phyloP scores from a whole-genome alignment of 148 eudicot species.

The Polygonum aviculare region DNA sequence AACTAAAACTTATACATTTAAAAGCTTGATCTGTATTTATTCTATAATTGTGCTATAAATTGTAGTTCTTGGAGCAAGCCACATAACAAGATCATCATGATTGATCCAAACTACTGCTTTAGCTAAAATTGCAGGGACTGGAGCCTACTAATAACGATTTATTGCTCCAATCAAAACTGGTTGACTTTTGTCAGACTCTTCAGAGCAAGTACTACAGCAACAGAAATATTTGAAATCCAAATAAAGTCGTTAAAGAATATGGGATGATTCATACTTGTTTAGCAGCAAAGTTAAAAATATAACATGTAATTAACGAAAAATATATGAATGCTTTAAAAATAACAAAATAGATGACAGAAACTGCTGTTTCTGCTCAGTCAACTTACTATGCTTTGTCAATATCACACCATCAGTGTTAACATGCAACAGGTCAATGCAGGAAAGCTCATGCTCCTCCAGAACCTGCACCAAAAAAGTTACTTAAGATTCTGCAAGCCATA shows the following conservation, averaged over 20 bases:
- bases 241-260: background rate
- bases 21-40: background rate
- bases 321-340: background rate
- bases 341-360: background rate
- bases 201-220: background rate
- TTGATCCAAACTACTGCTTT: background rate
- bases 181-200: background rate
- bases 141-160: background rate
- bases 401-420: slow-evolving; percentile 76
- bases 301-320: background rate
- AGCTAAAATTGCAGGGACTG: background rate
- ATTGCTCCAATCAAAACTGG: background rate
- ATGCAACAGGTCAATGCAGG: slow-evolving; percentile 74
- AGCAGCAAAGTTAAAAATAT: background rate
- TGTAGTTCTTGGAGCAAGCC: background rate
- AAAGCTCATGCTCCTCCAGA: slow-evolving; percentile 77
- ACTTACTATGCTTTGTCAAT: slow-evolving; percentile 75
- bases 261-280: background rate
- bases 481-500: background rate
- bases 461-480: slow-evolving; percentile 38
- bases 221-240: background rate
- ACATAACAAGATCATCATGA: background rate
- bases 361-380: background rate
- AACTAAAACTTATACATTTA: background rate
- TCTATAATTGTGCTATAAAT: background rate